Percentiles rank a stretch among this genome's conserved stretches.
Conservation (phyloP, 768 basidiomycete species). For the Trametes cubensis region DNA sequence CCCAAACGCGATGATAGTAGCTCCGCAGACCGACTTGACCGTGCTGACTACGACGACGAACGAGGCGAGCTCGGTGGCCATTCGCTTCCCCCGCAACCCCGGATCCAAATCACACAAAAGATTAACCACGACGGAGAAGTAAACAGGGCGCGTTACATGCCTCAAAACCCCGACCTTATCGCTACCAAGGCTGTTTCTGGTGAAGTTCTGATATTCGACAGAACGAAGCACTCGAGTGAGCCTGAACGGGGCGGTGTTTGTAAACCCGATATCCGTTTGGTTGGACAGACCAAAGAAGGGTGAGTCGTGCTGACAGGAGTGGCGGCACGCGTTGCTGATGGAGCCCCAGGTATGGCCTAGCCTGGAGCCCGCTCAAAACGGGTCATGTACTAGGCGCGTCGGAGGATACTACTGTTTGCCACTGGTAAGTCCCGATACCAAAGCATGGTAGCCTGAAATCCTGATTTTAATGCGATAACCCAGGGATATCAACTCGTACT, state of each 20-base stretch:
- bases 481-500: slow-evolving; percentile 93
- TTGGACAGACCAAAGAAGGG: slow-evolving; percentile 94
- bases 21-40: slow-evolving; percentile 77
- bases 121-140: slow-evolving; percentile 97
- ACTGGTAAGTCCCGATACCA: slow-evolving; percentile 63
- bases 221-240: slow-evolving; percentile 95
- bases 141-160: slow-evolving; percentile 98
- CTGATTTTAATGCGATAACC: neutral
- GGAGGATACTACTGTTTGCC: slow-evolving; percentile 94
- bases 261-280: slow-evolving; percentile 87
- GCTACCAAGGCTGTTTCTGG: slow-evolving; percentile 93
- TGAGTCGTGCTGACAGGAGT: slow-evolving; percentile 41
- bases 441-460: neutral
- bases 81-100: slow-evolving; percentile 79
- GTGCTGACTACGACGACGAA: slow-evolving; percentile 85
- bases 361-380: slow-evolving; percentile 84
- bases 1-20: slow-evolving; percentile 77
- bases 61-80: slow-evolving; percentile 94
- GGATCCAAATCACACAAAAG: slow-evolving; percentile 87
- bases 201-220: slow-evolving; percentile 92
- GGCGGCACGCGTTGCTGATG: neutral
- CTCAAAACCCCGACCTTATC: slow-evolving; percentile 95
- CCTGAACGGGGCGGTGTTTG: slow-evolving; percentile 83
- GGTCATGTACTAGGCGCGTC: slow-evolving; percentile 91
- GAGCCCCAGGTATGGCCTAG: slow-evolving; percentile 78